A percentile compares a stretch with the other conserved stretches of the same genome.
phyloP scores from a whole-genome alignment of 345 rosid species.

The Theobroma cacao region DNA sequence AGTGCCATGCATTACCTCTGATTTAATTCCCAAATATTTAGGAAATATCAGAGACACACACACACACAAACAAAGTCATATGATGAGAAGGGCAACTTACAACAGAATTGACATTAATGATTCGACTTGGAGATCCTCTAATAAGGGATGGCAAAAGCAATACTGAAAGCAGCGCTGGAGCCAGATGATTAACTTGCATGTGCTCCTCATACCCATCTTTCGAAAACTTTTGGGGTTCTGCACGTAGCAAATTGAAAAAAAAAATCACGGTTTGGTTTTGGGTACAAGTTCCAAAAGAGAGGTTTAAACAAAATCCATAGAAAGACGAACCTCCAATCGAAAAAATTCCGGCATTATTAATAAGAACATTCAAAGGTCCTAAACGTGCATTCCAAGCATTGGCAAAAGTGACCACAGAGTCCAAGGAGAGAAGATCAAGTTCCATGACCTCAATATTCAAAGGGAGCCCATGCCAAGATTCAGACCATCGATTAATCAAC shows the following conservation, averaged over 20 bases:
- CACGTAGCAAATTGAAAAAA: slow-evolving; percentile 7
- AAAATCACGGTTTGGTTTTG: not conserved
- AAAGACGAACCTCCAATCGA: slow-evolving; percentile 78
- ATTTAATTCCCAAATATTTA: too few species aligned
- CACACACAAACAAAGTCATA: not conserved
- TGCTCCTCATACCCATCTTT: slow-evolving; percentile 90
- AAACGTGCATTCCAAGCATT: slow-evolving; percentile 64
- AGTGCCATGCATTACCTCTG: too few species aligned
- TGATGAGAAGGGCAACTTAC: slow-evolving; percentile 49
- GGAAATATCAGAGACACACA: not conserved
- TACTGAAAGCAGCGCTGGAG: slow-evolving; percentile 84
- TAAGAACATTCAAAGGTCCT: slow-evolving; percentile 76
- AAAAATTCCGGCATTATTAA: slow-evolving; percentile 93
- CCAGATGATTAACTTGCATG: slow-evolving; percentile 98
- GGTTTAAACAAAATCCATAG: not conserved
- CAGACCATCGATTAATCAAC: slow-evolving; percentile 72
- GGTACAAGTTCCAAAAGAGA: not conserved
- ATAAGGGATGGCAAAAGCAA: slow-evolving; percentile 91
- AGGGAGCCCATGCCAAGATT: slow-evolving; percentile 41
- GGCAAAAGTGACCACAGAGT: slow-evolving; percentile 69
- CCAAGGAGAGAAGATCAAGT: slow-evolving; percentile 90
- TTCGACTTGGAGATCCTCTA: slow-evolving; percentile 93
- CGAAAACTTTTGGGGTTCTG: slow-evolving; percentile 87
- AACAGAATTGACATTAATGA: slow-evolving; percentile 90
- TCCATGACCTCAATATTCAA: slow-evolving; percentile 65